These are phyloP conservation scores for Fusarium sp. DNA, from an alignment of 2,329 filamentous ascomycete genomes.

Conservation along the genomic window DNA sequence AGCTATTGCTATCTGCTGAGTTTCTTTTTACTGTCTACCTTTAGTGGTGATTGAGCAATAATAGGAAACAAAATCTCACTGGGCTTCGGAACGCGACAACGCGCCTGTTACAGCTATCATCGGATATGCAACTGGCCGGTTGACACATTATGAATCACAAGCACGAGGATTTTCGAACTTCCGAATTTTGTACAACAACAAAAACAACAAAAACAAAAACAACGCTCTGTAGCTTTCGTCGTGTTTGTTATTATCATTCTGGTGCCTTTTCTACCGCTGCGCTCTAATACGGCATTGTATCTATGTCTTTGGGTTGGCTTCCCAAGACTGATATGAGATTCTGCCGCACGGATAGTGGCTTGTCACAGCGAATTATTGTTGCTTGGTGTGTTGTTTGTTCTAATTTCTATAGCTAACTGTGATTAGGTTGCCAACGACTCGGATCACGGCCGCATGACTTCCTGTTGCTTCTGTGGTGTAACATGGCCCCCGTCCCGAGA, in stretches of 20 bases:
- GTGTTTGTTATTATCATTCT: background rate
- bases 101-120: conserved; percentile 15
- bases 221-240: background rate
- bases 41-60: background rate
- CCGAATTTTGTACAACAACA: conserved; percentile 10
- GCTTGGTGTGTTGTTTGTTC: background rate
- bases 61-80: background rate
- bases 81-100: conserved; percentile 11
- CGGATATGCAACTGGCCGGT: conserved; percentile 27
- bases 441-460: background rate
- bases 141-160: conserved; percentile 14
- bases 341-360: background rate
- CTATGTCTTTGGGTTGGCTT: background rate
- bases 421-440: background rate
- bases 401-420: background rate
- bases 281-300: background rate
- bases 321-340: background rate
- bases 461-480: background rate
- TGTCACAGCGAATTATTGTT: too few species aligned
- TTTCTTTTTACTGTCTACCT: background rate
- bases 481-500: background rate
- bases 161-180: background rate
- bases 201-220: too few species aligned
- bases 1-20: background rate
- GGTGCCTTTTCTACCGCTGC: background rate